Conservation (phyloP, 257 asterid species). For the Ocimum tenuiflorum region DNA sequence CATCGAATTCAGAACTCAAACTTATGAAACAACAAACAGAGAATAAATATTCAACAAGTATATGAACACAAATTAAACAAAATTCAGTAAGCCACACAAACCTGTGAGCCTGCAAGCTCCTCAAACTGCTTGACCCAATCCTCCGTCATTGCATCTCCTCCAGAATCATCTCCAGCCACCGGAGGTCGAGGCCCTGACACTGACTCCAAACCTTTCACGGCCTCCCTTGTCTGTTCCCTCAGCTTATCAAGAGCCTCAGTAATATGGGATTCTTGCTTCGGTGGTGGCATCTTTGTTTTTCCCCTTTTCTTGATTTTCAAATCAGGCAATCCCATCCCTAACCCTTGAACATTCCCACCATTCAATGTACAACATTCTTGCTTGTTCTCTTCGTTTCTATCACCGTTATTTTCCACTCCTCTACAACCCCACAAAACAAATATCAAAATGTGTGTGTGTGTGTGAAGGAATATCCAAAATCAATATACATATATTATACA, state of each 20-base stretch:
- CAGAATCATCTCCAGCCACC: constrained; percentile 37
- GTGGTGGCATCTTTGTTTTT: constrained; percentile 48
- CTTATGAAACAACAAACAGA: not conserved
- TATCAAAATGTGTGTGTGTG: too few species aligned
- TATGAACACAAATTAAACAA: constrained; percentile 5
- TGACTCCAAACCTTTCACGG: constrained; percentile 86
- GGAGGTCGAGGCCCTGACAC: constrained; percentile 46
- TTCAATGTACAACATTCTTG: constrained; percentile 29
- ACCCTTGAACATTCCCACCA: constrained; percentile 59
- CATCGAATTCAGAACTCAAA: too few species aligned
- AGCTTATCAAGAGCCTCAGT: constrained; percentile 93
- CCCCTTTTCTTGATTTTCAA: constrained; percentile 79
- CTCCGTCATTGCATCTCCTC: constrained; percentile 77
- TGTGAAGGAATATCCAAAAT: not conserved
- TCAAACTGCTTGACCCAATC: constrained; percentile 98
- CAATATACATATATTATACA: not conserved
- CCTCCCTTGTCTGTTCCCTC: constrained; percentile 90
- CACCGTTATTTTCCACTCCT: too few species aligned
- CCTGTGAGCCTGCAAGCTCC: constrained; percentile 96
- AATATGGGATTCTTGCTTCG: constrained; percentile 58
- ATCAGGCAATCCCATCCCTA: constrained; percentile 95
- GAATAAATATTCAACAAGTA: not conserved
- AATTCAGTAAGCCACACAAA: constrained; percentile 19
- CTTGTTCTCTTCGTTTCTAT: constrained; percentile 39
- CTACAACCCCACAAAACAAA: constrained; percentile 31